These are phyloP conservation scores for Amanita pseudoporphyria DNA, from an alignment of 768 basidiomycete genomes.

Conservation along the genomic window DNA sequence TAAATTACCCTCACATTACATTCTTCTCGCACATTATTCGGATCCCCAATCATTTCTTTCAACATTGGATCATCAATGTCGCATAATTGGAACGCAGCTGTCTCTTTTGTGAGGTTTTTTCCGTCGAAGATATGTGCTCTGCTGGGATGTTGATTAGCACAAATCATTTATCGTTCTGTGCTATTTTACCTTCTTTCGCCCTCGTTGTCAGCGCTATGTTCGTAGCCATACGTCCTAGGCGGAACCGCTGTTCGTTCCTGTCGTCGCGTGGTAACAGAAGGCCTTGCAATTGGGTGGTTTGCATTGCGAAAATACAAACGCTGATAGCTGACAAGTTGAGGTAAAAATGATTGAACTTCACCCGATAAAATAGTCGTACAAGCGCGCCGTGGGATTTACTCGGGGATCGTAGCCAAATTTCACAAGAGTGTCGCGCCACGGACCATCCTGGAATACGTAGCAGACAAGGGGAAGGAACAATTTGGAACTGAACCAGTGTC, in stretches of 20 bases:
- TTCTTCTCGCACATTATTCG: slow-evolving; percentile 53
- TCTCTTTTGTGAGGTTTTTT: slow-evolving; percentile 64
- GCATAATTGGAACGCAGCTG: slow-evolving; percentile 89
- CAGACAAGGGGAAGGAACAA: slow-evolving; percentile 68
- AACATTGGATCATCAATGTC: slow-evolving; percentile 87
- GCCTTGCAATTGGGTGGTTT: slow-evolving; percentile 69
- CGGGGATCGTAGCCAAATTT: slow-evolving; percentile 88
- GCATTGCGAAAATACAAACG: slow-evolving; percentile 85
- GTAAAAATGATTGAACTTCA: neutral
- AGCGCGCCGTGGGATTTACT: slow-evolving; percentile 55
- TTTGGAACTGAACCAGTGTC: slow-evolving; percentile 52
- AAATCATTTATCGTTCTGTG: neutral
- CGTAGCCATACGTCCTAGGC: slow-evolving; percentile 27
- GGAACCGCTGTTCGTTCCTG: slow-evolving; percentile 43
- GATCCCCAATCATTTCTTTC: slow-evolving; percentile 68
- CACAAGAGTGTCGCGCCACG: slow-evolving; percentile 86
- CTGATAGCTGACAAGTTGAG: slow-evolving; percentile 62
- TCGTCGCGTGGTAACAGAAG: slow-evolving; percentile 64
- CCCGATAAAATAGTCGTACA: slow-evolving; percentile 46
- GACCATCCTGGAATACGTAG: slow-evolving; percentile 90
- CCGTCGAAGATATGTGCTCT: slow-evolving; percentile 89
- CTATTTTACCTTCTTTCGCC: slow-evolving; percentile 34
- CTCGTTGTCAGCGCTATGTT: slow-evolving; percentile 28
- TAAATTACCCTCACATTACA: slow-evolving; percentile 53
- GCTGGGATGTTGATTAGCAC: slow-evolving; percentile 20